phyloP scores from a whole-genome alignment of 2,329 filamentous ascomycete species.

The Aureobasidium sp. region DNA sequence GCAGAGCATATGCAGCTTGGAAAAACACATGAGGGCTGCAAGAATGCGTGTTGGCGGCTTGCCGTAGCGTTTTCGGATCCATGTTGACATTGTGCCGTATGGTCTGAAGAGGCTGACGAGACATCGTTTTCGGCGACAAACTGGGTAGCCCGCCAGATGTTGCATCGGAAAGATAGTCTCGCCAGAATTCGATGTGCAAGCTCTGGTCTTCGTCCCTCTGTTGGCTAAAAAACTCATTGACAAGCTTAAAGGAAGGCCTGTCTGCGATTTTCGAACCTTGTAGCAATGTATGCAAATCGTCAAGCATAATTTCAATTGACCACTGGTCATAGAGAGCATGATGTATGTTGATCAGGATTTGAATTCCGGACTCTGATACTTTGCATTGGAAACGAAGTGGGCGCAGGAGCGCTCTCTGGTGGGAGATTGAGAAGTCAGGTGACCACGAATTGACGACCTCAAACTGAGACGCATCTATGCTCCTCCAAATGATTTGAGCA shows the following conservation, averaged over 20 bases:
- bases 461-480: constrained; percentile 32
- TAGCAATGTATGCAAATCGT: constrained; percentile 56
- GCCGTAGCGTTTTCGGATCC: neutral
- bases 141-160: constrained; percentile 52
- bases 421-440: constrained; percentile 25
- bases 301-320: constrained; percentile 67
- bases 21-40: constrained; percentile 66
- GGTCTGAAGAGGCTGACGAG: neutral
- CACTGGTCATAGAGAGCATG: constrained; percentile 91
- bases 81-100: neutral
- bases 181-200: constrained; percentile 60
- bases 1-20: constrained; percentile 61
- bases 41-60: constrained; percentile 27
- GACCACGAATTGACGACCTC: constrained; percentile 19
- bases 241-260: constrained; percentile 54
- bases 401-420: constrained; percentile 37
- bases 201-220: constrained; percentile 21
- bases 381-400: constrained; percentile 59
- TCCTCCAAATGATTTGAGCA: constrained; percentile 58
- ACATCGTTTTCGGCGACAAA: constrained; percentile 39
- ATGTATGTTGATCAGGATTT: constrained; percentile 56
- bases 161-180: constrained; percentile 53
- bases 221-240: constrained; percentile 34
- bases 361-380: constrained; percentile 21
- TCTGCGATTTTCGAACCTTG: constrained; percentile 23